Evolutionary conservation across 106 monocot genomes (phyloP), one percentile per base, ranked within the genome.

Genomic region (Acanthochlamys bracteata): DNA sequence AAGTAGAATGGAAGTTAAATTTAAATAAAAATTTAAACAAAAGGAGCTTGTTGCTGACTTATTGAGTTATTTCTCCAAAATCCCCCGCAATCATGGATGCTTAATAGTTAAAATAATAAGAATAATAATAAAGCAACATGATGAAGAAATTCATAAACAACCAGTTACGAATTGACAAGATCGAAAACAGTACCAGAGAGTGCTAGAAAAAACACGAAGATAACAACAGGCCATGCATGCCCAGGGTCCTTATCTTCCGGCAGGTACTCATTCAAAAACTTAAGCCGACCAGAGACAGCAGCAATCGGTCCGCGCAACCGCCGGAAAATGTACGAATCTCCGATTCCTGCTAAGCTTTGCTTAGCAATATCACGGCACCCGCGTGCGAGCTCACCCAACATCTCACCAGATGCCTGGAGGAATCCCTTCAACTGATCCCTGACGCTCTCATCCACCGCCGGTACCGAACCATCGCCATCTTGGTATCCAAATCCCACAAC

Each of bases 211-310:
- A 76, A 65, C 9, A 96, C 95, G 24, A 76, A 73, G 47, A 87
- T 78, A 56, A 96, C 76, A 52, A 96, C 82, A 17, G 72, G 57
- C 95, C 95, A 96, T 0, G 84, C 72, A 22, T 88, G 84, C 15
- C 52, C 69, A 9, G 90, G 95, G 75, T 96, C 90, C 39, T 84
- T 79, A 70, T 96, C 95, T 82, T 96, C 95, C 21, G 95, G 95
- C 80, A 96, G 72, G 78, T 78, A 96, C 66, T 90, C 95, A 60
- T 96, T 96, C 82, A 88, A 70, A 64, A 96, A 96, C 52, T 63
- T 70, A 45, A 96, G 62, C 47, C 68, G 75, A 24, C 62, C 62
- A 4, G 79, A 70, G 45, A 68, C 78, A n/a, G 43, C 76, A 20
- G 45, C 65, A 52, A 61, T 53, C 55, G 74, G 84, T 43, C 66